These are phyloP conservation scores for Fusarium chaquense DNA, from an alignment of 2,329 filamentous ascomycete genomes.

Conservation along the genomic window DNA sequence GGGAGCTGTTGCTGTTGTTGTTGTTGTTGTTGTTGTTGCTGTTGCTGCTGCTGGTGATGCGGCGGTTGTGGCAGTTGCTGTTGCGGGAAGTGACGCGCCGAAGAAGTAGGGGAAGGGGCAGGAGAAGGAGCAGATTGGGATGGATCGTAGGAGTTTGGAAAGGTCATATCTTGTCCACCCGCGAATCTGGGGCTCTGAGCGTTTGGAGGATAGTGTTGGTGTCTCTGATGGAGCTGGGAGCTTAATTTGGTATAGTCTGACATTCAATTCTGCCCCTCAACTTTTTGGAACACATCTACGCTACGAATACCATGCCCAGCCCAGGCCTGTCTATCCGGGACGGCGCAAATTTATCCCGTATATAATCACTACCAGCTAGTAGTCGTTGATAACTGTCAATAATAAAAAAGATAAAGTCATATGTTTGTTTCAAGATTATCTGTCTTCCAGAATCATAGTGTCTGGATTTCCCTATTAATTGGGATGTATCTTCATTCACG, in stretches of 20 bases:
- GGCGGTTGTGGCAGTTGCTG: constrained; percentile 42
- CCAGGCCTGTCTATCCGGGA: background rate
- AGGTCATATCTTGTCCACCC: constrained; percentile 51
- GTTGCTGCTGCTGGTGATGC: constrained; percentile 40
- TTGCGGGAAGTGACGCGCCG: constrained; percentile 48
- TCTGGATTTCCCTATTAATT: no score
- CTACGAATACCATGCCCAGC: background rate
- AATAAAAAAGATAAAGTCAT: background rate
- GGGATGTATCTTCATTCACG: background rate
- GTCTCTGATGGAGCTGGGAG: constrained; percentile 42
- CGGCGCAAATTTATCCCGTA: background rate
- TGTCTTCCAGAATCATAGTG: background rate
- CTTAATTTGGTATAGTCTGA: constrained; percentile 47
- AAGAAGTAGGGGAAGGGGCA: constrained; percentile 32
- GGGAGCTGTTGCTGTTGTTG: constrained; percentile 36
- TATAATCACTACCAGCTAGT: background rate
- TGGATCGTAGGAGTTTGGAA: constrained; percentile 47
- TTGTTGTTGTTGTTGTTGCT: constrained; percentile 26
- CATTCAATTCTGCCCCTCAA: constrained; percentile 7
- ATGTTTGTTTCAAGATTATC: background rate
- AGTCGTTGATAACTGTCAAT: background rate
- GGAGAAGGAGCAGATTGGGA: constrained; percentile 28
- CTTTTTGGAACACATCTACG: constrained; percentile 4
- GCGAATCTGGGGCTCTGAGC: constrained; percentile 40
- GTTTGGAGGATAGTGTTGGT: constrained; percentile 41